Evolutionary conservation across 2,329 filamentous ascomycete species (phyloP).

Genomic region (Zopfia rhizophila): DNA sequence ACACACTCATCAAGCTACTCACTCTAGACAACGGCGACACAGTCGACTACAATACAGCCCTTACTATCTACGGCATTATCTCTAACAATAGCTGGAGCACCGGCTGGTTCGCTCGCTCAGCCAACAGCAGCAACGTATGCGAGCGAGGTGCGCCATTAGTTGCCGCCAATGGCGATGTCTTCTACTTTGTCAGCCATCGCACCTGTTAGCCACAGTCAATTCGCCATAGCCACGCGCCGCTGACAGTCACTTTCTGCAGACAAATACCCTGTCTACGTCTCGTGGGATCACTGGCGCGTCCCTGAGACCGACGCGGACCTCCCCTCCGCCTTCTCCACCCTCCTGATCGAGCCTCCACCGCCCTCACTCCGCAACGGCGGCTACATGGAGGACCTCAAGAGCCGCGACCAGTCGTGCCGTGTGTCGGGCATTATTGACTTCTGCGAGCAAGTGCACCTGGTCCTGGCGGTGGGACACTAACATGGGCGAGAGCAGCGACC

Average conservation of each 20-base stretch:
- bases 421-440: slow-evolving; percentile 19
- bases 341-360: slow-evolving; percentile 24
- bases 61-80: slow-evolving; percentile 26
- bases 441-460: slow-evolving; percentile 15
- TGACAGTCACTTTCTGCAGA: slow-evolving; percentile 21
- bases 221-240: slow-evolving; percentile 13
- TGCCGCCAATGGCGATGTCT: slow-evolving; percentile 13
- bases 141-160: slow-evolving; percentile 19
- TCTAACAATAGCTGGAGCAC: slow-evolving; percentile 26
- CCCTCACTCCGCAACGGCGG: slow-evolving; percentile 24
- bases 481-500: too few species aligned
- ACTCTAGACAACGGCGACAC: slow-evolving; percentile 21
- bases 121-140: slow-evolving; percentile 20
- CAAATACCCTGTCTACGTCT: slow-evolving; percentile 20
- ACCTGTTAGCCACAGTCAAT: slow-evolving; percentile 18
- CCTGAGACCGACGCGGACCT: slow-evolving; percentile 21
- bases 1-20: slow-evolving; percentile 26
- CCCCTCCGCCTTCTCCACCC: slow-evolving; percentile 23
- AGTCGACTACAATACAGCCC: slow-evolving; percentile 25
- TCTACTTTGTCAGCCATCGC: slow-evolving; percentile 21
- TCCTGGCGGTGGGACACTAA: slow-evolving; percentile 8
- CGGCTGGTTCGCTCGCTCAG: slow-evolving; percentile 23
- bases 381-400: slow-evolving; percentile 22
- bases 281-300: slow-evolving; percentile 26
- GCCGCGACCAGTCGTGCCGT: slow-evolving; percentile 17